Base-by-base conservation (phyloP, 1,284 basidiomycete genomes). In the Cystobasidium slooffiae region DNA sequence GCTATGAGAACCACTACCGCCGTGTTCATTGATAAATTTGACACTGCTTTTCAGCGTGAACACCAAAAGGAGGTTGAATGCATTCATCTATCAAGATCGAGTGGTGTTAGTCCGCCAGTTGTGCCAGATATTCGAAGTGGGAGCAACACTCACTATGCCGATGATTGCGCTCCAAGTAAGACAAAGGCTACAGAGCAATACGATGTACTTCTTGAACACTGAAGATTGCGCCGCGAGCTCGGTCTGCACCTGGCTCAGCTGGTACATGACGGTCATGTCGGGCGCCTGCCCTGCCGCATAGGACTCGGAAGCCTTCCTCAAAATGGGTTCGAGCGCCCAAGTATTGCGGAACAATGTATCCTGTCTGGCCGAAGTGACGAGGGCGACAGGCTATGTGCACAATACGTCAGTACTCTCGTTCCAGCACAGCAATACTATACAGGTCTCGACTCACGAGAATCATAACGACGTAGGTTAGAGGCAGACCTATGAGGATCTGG, bases 61-160 rank as follows among this genome's bases (percentile, higher is more conserved):
- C 4, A 68, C 66, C 22, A 68, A 52, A 10, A 56, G 56, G 9
- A 68, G 55, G 39, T 43, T 68, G 12, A 20, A 68, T 43, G 24
- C 39, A n/a, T 68, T 68, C 52, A 68, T 44, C 66, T n/a, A n/a
- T n/a, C n/a, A n/a, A n/a, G n/a, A n/a, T n/a, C n/a, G n/a, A n/a
- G n/a, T n/a, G n/a, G n/a, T n/a, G n/a, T n/a, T n/a, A n/a, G n/a
- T n/a, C n/a, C n/a, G n/a, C n/a, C n/a, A n/a, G n/a, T n/a, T n/a
- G n/a, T n/a, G n/a, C n/a, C n/a, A n/a, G n/a, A n/a, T n/a, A n/a
- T n/a, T n/a, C n/a, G n/a, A n/a, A n/a, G n/a, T n/a, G n/a, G n/a
- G n/a, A n/a, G n/a, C n/a, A n/a, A n/a, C n/a, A n/a, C 53, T 56
- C 53, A 56, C 53, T 12, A 56, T 37, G 2, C 53, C 53, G 4